phyloP scores from a whole-genome alignment of 2,329 filamentous ascomycete genomes.

The Gaeumannomyces tritici region DNA sequence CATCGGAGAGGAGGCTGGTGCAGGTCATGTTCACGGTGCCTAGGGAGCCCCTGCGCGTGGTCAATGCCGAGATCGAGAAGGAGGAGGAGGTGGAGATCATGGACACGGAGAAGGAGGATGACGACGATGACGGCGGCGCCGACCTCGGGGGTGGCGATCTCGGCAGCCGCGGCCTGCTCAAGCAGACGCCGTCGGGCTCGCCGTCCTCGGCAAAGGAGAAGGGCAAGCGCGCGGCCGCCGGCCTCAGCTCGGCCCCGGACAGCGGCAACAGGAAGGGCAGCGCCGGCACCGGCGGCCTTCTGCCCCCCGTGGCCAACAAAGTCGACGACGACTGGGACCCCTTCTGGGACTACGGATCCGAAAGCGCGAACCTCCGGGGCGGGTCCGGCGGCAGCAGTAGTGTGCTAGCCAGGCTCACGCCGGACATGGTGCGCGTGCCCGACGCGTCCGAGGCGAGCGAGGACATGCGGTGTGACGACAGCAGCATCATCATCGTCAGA shows the following conservation, averaged over 20 bases:
- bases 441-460: not conserved
- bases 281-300: not conserved
- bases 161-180: not conserved
- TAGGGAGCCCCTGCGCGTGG: slow-evolving; percentile 75
- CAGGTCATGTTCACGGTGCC: slow-evolving; percentile 93
- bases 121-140: slow-evolving; percentile 1
- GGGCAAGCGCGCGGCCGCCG: not conserved
- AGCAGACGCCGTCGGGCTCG: not conserved
- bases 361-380: not conserved
- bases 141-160: not conserved
- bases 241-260: not conserved
- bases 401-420: not conserved
- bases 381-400: not conserved
- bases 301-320: not conserved
- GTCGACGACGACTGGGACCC: not conserved
- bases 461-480: slow-evolving; percentile 28
- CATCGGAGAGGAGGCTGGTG: slow-evolving; percentile 60
- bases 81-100: slow-evolving; percentile 11
- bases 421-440: not conserved
- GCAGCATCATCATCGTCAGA: slow-evolving; percentile 14
- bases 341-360: not conserved
- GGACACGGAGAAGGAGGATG: slow-evolving; percentile 3
- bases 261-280: not conserved
- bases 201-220: not conserved
- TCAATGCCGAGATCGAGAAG: slow-evolving; percentile 59